A percentile compares a stretch with the other conserved stretches of the same genome.
phyloP scores from a whole-genome alignment of 2,329 filamentous ascomycete genomes.

The Thermothelomyces thermophilus region DNA sequence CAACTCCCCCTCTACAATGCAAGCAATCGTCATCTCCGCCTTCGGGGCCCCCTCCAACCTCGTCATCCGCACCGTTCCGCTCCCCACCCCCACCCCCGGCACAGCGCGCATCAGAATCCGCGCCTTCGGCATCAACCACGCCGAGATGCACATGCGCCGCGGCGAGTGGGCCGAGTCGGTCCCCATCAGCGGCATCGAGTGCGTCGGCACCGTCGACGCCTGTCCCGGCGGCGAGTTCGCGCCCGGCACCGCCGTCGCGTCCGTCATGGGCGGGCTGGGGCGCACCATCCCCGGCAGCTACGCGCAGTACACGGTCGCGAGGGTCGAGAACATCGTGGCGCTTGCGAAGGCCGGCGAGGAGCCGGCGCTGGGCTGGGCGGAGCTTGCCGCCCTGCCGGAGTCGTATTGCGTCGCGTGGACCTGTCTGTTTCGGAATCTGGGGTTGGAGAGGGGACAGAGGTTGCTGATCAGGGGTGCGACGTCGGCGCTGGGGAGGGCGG shows the following conservation, averaged over 20 bases:
- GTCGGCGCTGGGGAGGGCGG: conserved; percentile 36
- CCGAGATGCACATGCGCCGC: conserved; percentile 40
- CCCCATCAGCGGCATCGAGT: conserved; percentile 36
- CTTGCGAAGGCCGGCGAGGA: conserved; percentile 20
- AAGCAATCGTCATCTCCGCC: conserved; percentile 30
- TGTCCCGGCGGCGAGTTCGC: too few species aligned
- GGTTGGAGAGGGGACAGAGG: conserved; percentile 29
- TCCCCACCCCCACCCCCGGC: conserved; percentile 21
- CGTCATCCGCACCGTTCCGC: conserved; percentile 19
- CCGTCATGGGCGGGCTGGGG: conserved; percentile 39
- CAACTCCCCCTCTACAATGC: conserved; percentile 25
- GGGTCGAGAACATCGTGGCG: conserved; percentile 30
- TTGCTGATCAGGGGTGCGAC: conserved; percentile 37
- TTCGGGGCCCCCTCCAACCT: conserved; percentile 31
- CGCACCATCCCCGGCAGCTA: conserved; percentile 34
- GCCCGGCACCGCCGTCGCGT: conserved; percentile 31
- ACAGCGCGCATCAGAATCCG: conserved; percentile 32
- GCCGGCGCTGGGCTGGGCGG: conserved; percentile 29
- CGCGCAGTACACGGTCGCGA: conserved; percentile 33
- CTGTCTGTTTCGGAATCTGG: conserved; percentile 33
- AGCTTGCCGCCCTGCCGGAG: conserved; percentile 37
- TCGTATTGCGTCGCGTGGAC: conserved; percentile 35
- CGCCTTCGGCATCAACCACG: conserved; percentile 40
- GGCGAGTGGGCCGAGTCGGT: conserved; percentile 37
- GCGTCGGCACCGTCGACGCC: conserved; percentile 35